phyloP scores from a whole-genome alignment of 306 rosid species.

The Bauhinia variegata region DNA sequence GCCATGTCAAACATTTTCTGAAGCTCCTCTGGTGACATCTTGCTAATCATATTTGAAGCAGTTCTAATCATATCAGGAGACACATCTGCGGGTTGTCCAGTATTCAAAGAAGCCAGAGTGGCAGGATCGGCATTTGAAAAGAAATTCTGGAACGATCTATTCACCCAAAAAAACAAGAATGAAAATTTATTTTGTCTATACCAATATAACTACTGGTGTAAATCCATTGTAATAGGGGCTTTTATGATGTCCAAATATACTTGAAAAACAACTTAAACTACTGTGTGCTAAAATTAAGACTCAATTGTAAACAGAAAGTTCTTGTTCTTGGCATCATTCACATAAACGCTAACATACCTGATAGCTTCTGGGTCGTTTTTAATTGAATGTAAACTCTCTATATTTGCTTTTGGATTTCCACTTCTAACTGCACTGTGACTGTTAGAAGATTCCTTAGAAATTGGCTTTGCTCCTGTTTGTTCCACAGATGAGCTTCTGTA shows the following conservation, averaged over 20 bases:
- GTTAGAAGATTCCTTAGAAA: slow-evolving; percentile 42
- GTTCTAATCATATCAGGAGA: slow-evolving; percentile 82
- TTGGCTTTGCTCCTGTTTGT: slow-evolving; percentile 47
- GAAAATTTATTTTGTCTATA: slow-evolving; percentile 12
- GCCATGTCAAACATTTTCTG: slow-evolving; percentile 81
- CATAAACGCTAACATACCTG: slow-evolving; percentile 52
- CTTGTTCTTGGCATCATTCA: slow-evolving; percentile 6
- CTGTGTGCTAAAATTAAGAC: not conserved
- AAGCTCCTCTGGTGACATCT: slow-evolving; percentile 88
- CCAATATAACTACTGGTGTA: not conserved
- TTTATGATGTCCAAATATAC: no score
- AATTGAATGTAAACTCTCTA: slow-evolving; percentile 59
- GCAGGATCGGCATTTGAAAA: slow-evolving; percentile 75
- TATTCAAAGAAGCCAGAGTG: slow-evolving; percentile 66
- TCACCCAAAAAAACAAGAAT: no score
- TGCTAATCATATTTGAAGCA: slow-evolving; percentile 76
- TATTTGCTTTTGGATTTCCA: slow-evolving; percentile 43
- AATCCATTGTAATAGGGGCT: no score
- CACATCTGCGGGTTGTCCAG: slow-evolving; percentile 63
- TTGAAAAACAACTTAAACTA: no score
- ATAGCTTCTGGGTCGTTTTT: slow-evolving; percentile 73
- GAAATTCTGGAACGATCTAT: slow-evolving; percentile 83
- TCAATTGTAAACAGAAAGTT: slow-evolving; percentile 13
- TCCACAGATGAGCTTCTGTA: slow-evolving; percentile 47
- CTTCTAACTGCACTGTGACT: slow-evolving; percentile 41